Conservation (phyloP, 345 rosid species). For the Eucalyptus marginata region DNA sequence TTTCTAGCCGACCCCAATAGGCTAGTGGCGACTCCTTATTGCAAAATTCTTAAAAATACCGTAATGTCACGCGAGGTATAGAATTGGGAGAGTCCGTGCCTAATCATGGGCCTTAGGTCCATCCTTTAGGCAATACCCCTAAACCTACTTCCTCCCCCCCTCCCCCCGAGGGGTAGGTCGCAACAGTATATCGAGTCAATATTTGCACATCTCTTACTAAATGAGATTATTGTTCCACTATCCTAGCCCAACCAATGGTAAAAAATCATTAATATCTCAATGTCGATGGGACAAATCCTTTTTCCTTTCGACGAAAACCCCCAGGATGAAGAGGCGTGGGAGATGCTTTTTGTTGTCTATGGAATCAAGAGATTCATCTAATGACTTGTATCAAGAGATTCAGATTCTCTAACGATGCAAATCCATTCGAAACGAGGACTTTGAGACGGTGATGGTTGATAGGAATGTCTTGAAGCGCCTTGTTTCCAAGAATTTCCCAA, state of each 20-base stretch:
- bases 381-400: background rate
- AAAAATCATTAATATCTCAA: background rate
- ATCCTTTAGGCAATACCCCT: no score
- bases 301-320: background rate
- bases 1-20: no score
- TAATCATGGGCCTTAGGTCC: no score
- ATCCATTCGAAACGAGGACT: background rate
- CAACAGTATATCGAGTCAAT: background rate
- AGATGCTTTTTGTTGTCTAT: background rate
- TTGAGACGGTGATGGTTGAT: background rate
- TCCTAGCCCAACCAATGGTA: background rate
- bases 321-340: background rate
- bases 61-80: no score
- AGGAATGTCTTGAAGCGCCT: no score
- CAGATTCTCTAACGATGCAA: background rate
- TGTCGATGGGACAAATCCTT: background rate
- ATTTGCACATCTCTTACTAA: background rate
- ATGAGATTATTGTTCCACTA: background rate
- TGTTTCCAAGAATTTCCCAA: background rate
- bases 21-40: no score
- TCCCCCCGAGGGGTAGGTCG: no score
- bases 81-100: no score
- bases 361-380: background rate
- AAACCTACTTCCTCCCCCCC: no score
- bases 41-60: no score